Percentiles rank a stretch among this genome's conserved stretches.
These are phyloP conservation scores for Liriodendron chinense DNA, from an alignment of 164 flowering plant species.

Conservation along the genomic window DNA sequence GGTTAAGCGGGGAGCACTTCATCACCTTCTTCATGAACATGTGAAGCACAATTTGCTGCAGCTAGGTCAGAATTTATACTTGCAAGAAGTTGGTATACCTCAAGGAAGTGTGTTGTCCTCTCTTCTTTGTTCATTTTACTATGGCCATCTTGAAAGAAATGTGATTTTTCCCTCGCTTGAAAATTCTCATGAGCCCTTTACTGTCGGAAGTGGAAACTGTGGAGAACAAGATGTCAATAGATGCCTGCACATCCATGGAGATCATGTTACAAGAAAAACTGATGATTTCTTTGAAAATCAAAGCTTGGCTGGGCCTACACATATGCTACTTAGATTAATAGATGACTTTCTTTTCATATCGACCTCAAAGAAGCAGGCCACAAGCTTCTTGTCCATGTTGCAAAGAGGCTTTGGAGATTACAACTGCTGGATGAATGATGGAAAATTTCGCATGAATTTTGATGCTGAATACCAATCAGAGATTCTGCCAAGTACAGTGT, in stretches of 20 bases:
- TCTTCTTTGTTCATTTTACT: constrained; percentile 84
- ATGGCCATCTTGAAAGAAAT: constrained; percentile 68
- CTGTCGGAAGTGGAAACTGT: constrained; percentile 3
- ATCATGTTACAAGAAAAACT: constrained; percentile 7
- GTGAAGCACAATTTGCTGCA: constrained; percentile 63
- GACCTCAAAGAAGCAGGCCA: constrained; percentile 71
- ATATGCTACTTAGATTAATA: constrained; percentile 59
- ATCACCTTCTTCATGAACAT: constrained; percentile 49
- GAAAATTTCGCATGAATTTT: constrained; percentile 68
- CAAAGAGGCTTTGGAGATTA: constrained; percentile 70
- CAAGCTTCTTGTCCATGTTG: constrained; percentile 48
- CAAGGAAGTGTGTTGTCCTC: constrained; percentile 91
- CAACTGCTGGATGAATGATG: constrained; percentile 75
- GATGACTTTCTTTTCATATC: constrained; percentile 86
- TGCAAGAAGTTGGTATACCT: constrained; percentile 78
- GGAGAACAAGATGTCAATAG: not conserved
- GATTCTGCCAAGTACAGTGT: constrained; percentile 28
- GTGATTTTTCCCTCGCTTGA: constrained; percentile 68
- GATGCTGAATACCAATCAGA: constrained; percentile 12
- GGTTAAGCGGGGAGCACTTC: constrained; percentile 38
- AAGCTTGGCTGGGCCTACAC: constrained; percentile 15
- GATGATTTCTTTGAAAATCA: constrained; percentile 6
- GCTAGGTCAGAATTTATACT: constrained; percentile 44
- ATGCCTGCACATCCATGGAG: not conserved
- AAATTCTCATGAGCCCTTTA: constrained; percentile 17